A percentile compares a stretch with the other conserved stretches of the same genome.
Conservation (phyloP, 2,329 filamentous ascomycete species). For the Pseudogymnoascus sp. region DNA sequence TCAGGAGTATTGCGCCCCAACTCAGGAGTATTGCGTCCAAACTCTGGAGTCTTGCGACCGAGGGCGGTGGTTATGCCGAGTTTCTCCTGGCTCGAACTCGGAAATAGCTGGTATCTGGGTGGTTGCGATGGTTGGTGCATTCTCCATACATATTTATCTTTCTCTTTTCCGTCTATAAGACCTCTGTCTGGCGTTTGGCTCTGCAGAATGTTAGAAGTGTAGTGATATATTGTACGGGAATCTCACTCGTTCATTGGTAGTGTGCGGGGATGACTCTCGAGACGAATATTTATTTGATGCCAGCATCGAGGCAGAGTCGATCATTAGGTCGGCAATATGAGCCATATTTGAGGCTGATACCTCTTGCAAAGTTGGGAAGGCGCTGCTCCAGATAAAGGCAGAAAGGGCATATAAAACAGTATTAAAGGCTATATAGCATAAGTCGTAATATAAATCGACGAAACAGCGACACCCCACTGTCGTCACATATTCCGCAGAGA, state of each 20-base stretch:
- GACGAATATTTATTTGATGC: conserved; percentile 44
- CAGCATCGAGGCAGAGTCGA: conserved; percentile 30
- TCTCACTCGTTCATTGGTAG: conserved; percentile 31
- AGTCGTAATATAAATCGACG: conserved; percentile 7
- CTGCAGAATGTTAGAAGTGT: not conserved
- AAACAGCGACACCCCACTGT: conserved; percentile 6
- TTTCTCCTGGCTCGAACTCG: conserved; percentile 42
- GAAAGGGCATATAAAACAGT: conserved; percentile 5
- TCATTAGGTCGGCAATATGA: conserved; percentile 55
- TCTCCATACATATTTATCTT: conserved; percentile 50
- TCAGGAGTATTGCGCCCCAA: too few species aligned
- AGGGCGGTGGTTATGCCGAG: conserved; percentile 28
- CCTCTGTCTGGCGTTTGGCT: not conserved
- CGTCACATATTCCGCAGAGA: conserved; percentile 4
- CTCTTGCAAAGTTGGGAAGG: not conserved
- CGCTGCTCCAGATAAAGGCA: conserved; percentile 6
- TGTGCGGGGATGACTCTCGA: conserved; percentile 41
- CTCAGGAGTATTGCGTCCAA: conserved; percentile 31
- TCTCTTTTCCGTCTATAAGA: conserved; percentile 18
- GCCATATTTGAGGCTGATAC: conserved; percentile 38
- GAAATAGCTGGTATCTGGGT: conserved; percentile 56
- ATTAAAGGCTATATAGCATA: conserved; percentile 9
- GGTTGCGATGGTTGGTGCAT: conserved; percentile 47
- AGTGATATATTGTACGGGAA: conserved; percentile 18
- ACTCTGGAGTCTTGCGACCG: not conserved